A percentile compares a stretch with the other conserved stretches of the same genome.
Evolutionary conservation across 2,329 filamentous ascomycete genomes (phyloP).

Genomic region (Sporothrix globosa): DNA sequence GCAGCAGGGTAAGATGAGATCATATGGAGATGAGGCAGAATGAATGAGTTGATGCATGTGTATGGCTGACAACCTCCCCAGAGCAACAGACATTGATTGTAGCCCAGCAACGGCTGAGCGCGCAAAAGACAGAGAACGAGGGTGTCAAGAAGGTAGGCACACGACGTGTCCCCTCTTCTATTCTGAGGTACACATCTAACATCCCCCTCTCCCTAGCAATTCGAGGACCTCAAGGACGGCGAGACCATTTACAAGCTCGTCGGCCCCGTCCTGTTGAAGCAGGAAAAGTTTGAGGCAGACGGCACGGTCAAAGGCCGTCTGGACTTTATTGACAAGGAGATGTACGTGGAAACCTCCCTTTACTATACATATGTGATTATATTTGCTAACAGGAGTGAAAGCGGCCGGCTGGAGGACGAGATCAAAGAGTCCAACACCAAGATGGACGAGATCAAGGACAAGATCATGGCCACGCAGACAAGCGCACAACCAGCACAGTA

Average conservation of each 20-base stretch:
- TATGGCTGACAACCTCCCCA: conserved; percentile 44
- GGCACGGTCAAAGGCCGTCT: conserved; percentile 88
- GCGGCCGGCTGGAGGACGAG: conserved; percentile 50
- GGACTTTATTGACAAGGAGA: conserved; percentile 91
- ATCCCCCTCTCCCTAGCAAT: conserved; percentile 65
- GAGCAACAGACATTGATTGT: conserved; percentile 78
- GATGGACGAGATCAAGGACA: conserved; percentile 61
- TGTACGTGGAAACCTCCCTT: conserved; percentile 56
- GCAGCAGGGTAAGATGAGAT: conserved; percentile 67
- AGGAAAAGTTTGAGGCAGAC: conserved; percentile 87
- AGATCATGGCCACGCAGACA: conserved; percentile 62
- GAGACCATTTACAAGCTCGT: conserved; percentile 96
- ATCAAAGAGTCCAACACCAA: conserved; percentile 61
- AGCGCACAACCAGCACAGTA: conserved; percentile 48
- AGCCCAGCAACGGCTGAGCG: conserved; percentile 87
- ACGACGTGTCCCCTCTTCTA: too few relatives aligned
- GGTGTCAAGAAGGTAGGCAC: conserved; percentile 75
- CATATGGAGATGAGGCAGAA: neutral
- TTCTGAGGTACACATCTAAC: neutral
- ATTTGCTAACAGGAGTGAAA: conserved; percentile 29
- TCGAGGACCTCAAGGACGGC: conserved; percentile 73
- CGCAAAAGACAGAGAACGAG: conserved; percentile 90
- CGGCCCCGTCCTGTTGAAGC: conserved; percentile 89
- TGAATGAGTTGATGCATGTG: neutral
- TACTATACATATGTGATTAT: neutral